A percentile compares a stretch with the other conserved stretches of the same genome.
These are phyloP conservation scores for Solanum chacoense DNA, from an alignment of 305 asterid genomes.

Conservation along the genomic window DNA sequence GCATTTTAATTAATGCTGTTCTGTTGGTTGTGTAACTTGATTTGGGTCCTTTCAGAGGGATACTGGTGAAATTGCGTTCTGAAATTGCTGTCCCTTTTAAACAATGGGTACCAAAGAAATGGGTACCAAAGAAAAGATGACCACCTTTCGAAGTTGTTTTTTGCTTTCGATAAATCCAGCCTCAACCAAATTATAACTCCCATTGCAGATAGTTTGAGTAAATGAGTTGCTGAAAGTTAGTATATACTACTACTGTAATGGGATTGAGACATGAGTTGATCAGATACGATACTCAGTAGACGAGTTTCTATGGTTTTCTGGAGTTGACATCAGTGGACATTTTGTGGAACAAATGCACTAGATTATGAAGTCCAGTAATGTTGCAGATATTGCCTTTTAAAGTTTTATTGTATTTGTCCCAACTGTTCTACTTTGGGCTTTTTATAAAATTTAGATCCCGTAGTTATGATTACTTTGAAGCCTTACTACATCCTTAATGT, in stretches of 20 bases:
- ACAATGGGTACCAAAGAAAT: not conserved
- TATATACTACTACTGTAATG: not conserved
- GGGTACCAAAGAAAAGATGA: not conserved
- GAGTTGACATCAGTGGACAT: not conserved
- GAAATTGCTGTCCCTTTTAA: not conserved
- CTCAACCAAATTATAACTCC: not conserved
- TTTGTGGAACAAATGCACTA: not conserved
- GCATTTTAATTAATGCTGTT: not conserved
- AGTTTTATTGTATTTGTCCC: not conserved
- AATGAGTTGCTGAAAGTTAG: not conserved
- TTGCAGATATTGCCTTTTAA: not conserved
- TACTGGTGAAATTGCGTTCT: not conserved
- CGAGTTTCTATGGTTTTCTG: not conserved
- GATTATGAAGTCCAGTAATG: not conserved
- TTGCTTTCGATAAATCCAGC: not conserved
- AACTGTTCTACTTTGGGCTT: not conserved
- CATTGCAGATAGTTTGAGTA: not conserved
- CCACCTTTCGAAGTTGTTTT: not conserved
- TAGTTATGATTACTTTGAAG: not conserved
- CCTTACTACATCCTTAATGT: not conserved
- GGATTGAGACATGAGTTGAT: not conserved
- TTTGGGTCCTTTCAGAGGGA: not conserved
- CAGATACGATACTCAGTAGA: not conserved
- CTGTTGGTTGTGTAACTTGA: not conserved
- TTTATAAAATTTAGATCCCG: not conserved